Evolutionary conservation across 2,329 filamentous ascomycete genomes (phyloP).

Genomic region (Drechmeria coniospora): DNA sequence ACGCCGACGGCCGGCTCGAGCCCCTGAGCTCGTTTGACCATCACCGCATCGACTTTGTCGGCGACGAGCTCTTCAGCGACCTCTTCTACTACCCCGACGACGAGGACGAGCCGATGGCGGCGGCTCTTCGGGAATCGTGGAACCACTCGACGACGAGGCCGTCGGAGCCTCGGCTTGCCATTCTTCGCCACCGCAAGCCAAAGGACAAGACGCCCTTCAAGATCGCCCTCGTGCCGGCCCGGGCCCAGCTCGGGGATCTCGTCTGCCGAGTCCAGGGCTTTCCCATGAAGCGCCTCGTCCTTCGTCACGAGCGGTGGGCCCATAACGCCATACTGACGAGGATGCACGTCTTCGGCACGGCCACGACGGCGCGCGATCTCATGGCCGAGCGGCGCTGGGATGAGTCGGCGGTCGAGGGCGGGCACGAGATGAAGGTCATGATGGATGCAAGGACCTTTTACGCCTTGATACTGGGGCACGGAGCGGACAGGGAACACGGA

Average conservation of each 20-base stretch:
- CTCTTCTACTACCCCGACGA: slow-evolving; percentile 4
- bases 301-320: slow-evolving; percentile 2
- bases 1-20: slow-evolving; percentile 1
- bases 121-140: slow-evolving; percentile 3
- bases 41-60: slow-evolving; percentile 3
- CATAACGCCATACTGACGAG: slow-evolving; percentile 1
- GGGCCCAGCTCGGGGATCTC: slow-evolving; percentile 4
- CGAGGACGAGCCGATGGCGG: background rate
- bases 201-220: slow-evolving; percentile 2
- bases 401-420: background rate
- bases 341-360: slow-evolving; percentile 5
- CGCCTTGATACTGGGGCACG: slow-evolving; percentile 4
- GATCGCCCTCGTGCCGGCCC: slow-evolving; percentile 4
- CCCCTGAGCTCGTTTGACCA: slow-evolving; percentile 1
- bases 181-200: slow-evolving; percentile 1
- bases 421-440: background rate
- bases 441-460: slow-evolving; percentile 5
- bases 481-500: too few species aligned
- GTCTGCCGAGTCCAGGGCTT: slow-evolving; percentile 3
- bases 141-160: slow-evolving; percentile 1
- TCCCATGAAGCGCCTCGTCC: slow-evolving; percentile 5
- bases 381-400: slow-evolving; percentile 2
- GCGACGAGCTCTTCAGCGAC: slow-evolving; percentile 2
- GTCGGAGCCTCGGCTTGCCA: slow-evolving; percentile 5
- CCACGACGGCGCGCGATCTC: slow-evolving; percentile 3